Evolutionary conservation across 2,329 filamentous ascomycete species (phyloP), one percentile per base, ranked within the genome.

Genomic region (Epichloe sibirici): DNA sequence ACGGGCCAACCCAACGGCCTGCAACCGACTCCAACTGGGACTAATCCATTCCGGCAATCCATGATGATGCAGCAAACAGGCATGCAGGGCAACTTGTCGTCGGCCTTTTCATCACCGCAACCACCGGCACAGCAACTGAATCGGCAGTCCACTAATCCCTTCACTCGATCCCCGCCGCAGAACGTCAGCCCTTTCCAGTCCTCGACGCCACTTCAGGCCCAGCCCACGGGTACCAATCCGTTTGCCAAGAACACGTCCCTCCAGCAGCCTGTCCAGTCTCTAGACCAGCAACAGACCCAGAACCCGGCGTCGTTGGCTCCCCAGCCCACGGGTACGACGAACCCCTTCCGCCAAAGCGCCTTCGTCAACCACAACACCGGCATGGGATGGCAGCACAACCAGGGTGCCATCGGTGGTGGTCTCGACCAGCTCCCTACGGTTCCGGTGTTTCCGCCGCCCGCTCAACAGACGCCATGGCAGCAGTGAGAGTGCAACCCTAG

Each of bases 41-140:
- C 90, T 7, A 98, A 98, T 65, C 93, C 93, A 0, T 98, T 98
- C 79, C 80, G 93, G 43, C 86, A 90, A 64, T 96, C 91, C 1
- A 91, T 91, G 83, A 74, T 95, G 71, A 75, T 77, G 72, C 74
- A 77, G 62, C 73, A 75, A 60, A 80, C 81, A 7, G 77, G 77
- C 46, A 65, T 72, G 58, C 60, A 54, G 17, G 44, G 45, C 35
- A 49, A 15, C 31, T 39, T 53, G 23, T 51, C 57, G 25, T 51
- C 57, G 25, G 51, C 56, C n/a, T 66, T 73, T 54, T 64, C 72
- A 56, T 66, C 72, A 51, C 70, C 72, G 53, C 69, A 72, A 25
- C 65, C 70, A 34, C 64, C 74, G n/a, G 65, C 72, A 28, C 58
- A 56, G 63, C 70, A 53, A 63, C 74, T 61, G 56, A 69, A 67